Conservation (phyloP, 2,329 filamentous ascomycete genomes). For the Colletotrichum sp. region DNA sequence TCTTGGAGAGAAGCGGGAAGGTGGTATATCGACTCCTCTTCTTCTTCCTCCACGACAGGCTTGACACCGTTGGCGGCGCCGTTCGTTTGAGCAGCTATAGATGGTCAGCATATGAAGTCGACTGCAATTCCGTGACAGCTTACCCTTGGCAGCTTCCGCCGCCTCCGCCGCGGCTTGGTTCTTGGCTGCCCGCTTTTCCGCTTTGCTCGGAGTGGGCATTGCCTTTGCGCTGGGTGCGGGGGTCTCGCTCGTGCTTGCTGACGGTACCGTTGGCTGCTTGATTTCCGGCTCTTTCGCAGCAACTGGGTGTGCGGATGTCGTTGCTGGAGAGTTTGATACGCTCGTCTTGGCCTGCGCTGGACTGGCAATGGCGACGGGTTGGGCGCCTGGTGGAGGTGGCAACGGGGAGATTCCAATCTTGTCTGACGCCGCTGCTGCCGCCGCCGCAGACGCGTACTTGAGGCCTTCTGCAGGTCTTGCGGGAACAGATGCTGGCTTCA, state of each 20-base stretch:
- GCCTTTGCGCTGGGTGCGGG: conserved; percentile 28
- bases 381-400: conserved; percentile 81
- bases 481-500: conserved; percentile 93
- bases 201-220: conserved; percentile 36
- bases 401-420: conserved; percentile 90
- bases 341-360: conserved; percentile 59
- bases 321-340: conserved; percentile 59
- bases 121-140: conserved; percentile 4
- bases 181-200: conserved; percentile 48
- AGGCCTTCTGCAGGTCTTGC: conserved; percentile 85
- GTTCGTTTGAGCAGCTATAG: conserved; percentile 51
- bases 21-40: conserved; percentile 89
- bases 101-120: background rate
- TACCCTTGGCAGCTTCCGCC: conserved; percentile 51
- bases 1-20: conserved; percentile 89
- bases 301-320: conserved; percentile 51
- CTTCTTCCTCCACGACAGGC: conserved; percentile 49
- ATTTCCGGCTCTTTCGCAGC: conserved; percentile 38
- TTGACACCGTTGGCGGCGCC: conserved; percentile 58
- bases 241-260: conserved; percentile 28
- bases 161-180: conserved; percentile 45
- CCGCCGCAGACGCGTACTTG: conserved; percentile 96
- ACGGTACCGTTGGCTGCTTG: conserved; percentile 33
- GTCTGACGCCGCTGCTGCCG: conserved; percentile 88
- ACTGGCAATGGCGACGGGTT: conserved; percentile 42